A percentile compares a stretch with the other conserved stretches of the same genome.
Conservation (phyloP, 2,329 filamentous ascomycete species). For the Epichloe festucae region DNA sequence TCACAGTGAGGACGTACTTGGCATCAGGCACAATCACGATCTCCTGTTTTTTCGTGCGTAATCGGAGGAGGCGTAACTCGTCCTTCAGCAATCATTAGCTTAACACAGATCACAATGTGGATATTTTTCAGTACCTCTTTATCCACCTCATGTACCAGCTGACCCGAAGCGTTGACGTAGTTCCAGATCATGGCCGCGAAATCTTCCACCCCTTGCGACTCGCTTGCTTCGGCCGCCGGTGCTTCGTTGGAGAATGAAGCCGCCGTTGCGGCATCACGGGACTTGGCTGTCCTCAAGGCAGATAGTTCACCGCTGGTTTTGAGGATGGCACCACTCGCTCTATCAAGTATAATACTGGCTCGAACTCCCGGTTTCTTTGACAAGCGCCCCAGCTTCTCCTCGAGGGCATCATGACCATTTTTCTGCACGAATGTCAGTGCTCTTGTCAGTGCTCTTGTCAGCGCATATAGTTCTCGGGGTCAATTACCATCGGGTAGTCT, state of each 20-base stretch:
- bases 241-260: conserved; percentile 35
- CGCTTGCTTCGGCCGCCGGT: conserved; percentile 28
- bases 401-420: conserved; percentile 46
- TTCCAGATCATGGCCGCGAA: conserved; percentile 66
- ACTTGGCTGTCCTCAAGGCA: conserved; percentile 31
- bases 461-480: neutral
- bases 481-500: conserved; percentile 6
- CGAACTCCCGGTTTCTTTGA: conserved; percentile 69
- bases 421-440: conserved; percentile 15
- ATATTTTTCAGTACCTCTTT: conserved; percentile 39
- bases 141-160: conserved; percentile 60
- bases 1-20: conserved; percentile 66
- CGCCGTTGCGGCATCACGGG: conserved; percentile 22
- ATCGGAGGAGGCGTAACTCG: conserved; percentile 59
- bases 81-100: conserved; percentile 36
- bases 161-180: conserved; percentile 57
- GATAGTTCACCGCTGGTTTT: conserved; percentile 60
- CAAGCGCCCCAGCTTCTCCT: conserved; percentile 53
- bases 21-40: conserved; percentile 70
- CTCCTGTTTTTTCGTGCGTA: conserved; percentile 77
- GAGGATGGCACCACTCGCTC: conserved; percentile 58
- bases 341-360: conserved; percentile 63
- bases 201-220: conserved; percentile 52
- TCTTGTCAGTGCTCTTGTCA: neutral
- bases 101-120: neutral